phyloP scores from a whole-genome alignment of 495 filamentous ascomycete species.

The Lasiosphaeria ovina region DNA sequence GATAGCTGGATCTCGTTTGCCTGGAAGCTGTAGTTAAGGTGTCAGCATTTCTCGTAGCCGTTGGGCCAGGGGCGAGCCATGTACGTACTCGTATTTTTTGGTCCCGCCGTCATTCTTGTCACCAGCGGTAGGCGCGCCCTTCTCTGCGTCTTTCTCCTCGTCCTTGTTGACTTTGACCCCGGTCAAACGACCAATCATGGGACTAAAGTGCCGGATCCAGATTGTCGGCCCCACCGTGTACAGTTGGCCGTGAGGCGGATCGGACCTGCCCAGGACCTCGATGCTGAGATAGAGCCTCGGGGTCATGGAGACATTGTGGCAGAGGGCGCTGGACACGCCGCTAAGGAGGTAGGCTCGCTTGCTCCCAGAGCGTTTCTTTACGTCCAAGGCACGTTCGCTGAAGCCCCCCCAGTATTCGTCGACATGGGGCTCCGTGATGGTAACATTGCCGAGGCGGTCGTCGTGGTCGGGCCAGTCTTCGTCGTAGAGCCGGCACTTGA shows the following conservation, averaged over 20 bases:
- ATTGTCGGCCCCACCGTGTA: constrained; percentile 74
- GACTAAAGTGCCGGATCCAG: constrained; percentile 84
- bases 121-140: constrained; percentile 16
- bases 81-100: constrained; percentile 70
- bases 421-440: constrained; percentile 58
- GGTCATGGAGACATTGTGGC: constrained; percentile 53
- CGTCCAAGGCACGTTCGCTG: constrained; percentile 58
- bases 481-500: constrained; percentile 82
- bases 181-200: constrained; percentile 78
- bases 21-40: constrained; percentile 64
- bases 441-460: constrained; percentile 81
- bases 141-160: constrained; percentile 35
- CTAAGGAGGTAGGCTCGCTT: constrained; percentile 78
- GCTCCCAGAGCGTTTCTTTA: constrained; percentile 81
- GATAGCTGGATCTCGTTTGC: constrained; percentile 86
- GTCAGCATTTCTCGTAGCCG: constrained; percentile 9
- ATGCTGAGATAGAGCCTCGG: constrained; percentile 64
- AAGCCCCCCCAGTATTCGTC: constrained; percentile 67
- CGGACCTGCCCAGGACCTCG: constrained; percentile 70
- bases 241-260: constrained; percentile 68
- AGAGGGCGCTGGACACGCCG: constrained; percentile 55
- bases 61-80: not conserved
- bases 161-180: constrained; percentile 66
- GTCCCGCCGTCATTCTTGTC: constrained; percentile 42
- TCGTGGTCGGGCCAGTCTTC: constrained; percentile 86